Conservation (phyloP, 768 basidiomycete species). For the Sistotremastrum suecicum region DNA sequence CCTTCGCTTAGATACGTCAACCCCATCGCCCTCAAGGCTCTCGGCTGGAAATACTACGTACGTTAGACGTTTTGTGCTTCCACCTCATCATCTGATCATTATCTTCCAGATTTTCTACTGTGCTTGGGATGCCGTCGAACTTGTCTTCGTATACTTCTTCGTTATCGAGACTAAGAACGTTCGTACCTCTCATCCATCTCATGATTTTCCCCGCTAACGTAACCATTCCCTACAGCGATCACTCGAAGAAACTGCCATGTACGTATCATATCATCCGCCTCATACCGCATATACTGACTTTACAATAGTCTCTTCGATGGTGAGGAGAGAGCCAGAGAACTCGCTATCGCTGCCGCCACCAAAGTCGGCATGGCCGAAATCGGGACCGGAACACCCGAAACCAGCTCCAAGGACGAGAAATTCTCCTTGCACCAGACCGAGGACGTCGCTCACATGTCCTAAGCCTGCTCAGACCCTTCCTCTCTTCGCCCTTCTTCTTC, state of each 20-base stretch:
- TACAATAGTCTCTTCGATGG: slow-evolving; percentile 15
- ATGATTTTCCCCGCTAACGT: too few relatives aligned
- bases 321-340: slow-evolving; percentile 5
- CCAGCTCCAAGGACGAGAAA: too few relatives aligned
- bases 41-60: slow-evolving; percentile 20
- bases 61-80: background rate
- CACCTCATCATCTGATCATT: background rate
- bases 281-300: too few relatives aligned
- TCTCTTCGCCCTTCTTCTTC: too few relatives aligned
- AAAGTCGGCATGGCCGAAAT: too few relatives aligned
- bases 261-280: too few relatives aligned
- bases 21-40: slow-evolving; percentile 19
- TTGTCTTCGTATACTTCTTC: slow-evolving; percentile 16
- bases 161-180: slow-evolving; percentile 21
- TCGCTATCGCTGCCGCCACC: too few relatives aligned
- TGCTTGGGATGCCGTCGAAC: slow-evolving; percentile 14
- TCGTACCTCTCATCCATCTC: too few relatives aligned
- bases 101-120: slow-evolving; percentile 9
- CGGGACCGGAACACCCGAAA: too few relatives aligned
- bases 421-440: too few relatives aligned
- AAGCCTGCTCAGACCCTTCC: too few relatives aligned
- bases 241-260: slow-evolving; percentile 16
- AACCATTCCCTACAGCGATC: slow-evolving; percentile 1
- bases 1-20: slow-evolving; percentile 18
- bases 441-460: too few relatives aligned